Base-by-base conservation (phyloP, 306 rosid genomes). In the Malus fusca region DNA sequence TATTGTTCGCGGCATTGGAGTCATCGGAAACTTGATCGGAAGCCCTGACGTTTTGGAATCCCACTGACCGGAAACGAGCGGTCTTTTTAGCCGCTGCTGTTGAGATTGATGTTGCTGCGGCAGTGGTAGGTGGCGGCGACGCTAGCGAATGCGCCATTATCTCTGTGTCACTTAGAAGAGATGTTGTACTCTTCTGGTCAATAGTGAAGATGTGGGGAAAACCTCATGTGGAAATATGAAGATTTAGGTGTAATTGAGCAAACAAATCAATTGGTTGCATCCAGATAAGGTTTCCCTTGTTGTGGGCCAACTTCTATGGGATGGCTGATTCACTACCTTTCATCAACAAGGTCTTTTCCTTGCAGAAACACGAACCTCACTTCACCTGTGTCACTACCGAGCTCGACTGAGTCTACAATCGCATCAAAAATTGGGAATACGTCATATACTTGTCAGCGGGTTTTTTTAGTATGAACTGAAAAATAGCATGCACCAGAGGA, bases 81-180 rank as follows among this genome's bases (percentile, higher is more conserved):
- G 4, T 80, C 59, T 77, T 79, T 35, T 60, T 33, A 68, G 67
- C 4, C 42, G 82, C 75, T 0, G 83, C 72, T 1, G 85, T 11
- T 6, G 85, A 79, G 74, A 85, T 31, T 68, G 86, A 59, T 30
- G 86, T 56, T 51, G 86, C 28, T 67, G 82, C 65, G 0, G 81
- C 67, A n/a, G 79, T 52, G 12, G 84, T 76, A 31, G 92, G 77
- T 5, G 91, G 70, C 9, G 90, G 46, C 4, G 91, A 81, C 42
- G 84, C 23, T 9, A 88, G 79, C 35, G 88, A 85, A 80, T 91
- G 94, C 51, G 81, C 89, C 97, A 90, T 87, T 71, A 15, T 66
- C 44, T 66, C 44, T 33, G 6, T 6, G n/a, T 19, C 55, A 48
- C 63, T 67, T 21, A 17, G 0, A 17, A 51, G 18, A 17, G 18